These are phyloP conservation scores for Quercus phellos DNA, from an alignment of 331 rosid species.

Conservation along the genomic window DNA sequence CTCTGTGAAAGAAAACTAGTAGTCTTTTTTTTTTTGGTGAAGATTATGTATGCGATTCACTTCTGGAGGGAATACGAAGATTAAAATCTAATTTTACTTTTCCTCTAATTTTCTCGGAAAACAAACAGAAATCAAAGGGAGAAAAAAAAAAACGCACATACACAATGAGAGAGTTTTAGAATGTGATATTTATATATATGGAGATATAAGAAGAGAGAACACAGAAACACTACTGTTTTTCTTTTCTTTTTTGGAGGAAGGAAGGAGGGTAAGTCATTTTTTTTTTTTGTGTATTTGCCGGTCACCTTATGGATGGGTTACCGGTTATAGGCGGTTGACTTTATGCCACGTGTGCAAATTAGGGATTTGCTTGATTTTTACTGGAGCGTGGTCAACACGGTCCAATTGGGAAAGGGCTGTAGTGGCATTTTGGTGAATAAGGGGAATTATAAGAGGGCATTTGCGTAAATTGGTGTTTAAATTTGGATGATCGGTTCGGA, in stretches of 20 bases:
- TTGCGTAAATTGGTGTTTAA: neutral
- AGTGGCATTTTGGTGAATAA: conserved; percentile 20
- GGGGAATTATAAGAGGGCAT: conserved; percentile 3
- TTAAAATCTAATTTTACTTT: conserved; percentile 15
- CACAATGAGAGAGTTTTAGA: conserved; percentile 4
- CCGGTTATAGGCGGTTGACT: conserved; percentile 50
- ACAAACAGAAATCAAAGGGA: conserved; percentile 30
- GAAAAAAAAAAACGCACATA: neutral
- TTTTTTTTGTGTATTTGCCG: conserved; percentile 24
- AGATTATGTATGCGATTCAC: conserved; percentile 39
- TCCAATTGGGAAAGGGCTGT: neutral
- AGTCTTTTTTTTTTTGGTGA: neutral
- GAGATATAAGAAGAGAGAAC: too few relatives aligned
- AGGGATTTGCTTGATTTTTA: conserved; percentile 22
- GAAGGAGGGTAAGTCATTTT: conserved; percentile 3
- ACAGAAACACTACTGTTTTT: too few relatives aligned
- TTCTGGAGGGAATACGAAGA: conserved; percentile 34
- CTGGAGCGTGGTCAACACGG: neutral
- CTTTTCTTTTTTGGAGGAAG: too few relatives aligned
- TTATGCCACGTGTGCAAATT: conserved; percentile 14
- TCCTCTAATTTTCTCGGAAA: conserved; percentile 32
- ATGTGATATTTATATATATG: conserved; percentile 11
- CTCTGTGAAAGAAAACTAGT: conserved; percentile 3
- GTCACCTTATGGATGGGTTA: conserved; percentile 28
- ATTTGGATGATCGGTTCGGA: neutral